Percentiles rank a stretch among this genome's conserved stretches.
Evolutionary conservation across 495 filamentous ascomycete genomes (phyloP).

Genomic region (Aspergillus egyptiacus): DNA sequence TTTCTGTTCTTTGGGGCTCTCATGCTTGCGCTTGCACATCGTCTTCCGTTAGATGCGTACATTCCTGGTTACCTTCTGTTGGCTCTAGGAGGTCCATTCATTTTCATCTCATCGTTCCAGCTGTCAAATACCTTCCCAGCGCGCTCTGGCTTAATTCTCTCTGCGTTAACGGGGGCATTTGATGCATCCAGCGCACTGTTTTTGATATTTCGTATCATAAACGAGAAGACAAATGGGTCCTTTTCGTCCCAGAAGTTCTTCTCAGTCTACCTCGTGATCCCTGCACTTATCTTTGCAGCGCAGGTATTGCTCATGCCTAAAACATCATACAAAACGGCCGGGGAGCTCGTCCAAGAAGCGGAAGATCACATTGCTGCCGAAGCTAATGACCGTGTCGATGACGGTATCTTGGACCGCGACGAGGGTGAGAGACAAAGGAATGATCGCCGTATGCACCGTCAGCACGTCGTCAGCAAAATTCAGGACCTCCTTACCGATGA

Average conservation of each 20-base stretch:
- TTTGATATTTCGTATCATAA: constrained; percentile 74
- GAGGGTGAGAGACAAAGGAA: constrained; percentile 55
- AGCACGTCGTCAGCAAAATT: constrained; percentile 65
- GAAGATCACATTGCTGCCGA: constrained; percentile 46
- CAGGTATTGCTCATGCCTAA: constrained; percentile 73
- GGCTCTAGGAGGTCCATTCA: constrained; percentile 80
- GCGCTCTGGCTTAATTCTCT: constrained; percentile 80
- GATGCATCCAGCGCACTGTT: constrained; percentile 87
- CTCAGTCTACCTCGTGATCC: constrained; percentile 67
- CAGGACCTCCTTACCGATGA: constrained; percentile 58
- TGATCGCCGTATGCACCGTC: constrained; percentile 57
- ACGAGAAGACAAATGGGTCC: constrained; percentile 51
- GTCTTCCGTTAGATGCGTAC: constrained; percentile 64
- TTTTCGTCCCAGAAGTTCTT: constrained; percentile 71
- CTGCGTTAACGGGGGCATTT: constrained; percentile 81
- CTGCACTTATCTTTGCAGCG: constrained; percentile 58
- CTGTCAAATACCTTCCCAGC: constrained; percentile 86
- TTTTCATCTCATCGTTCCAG: constrained; percentile 88
- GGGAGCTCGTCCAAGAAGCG: constrained; percentile 70
- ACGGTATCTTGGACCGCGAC: constrained; percentile 36
- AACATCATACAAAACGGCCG: constrained; percentile 81
- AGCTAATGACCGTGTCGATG: constrained; percentile 56
- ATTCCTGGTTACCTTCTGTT: constrained; percentile 75
- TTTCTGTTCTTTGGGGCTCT: constrained; percentile 64
- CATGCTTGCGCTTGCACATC: constrained; percentile 61